Percentiles rank a stretch among this genome's conserved stretches.
Conservation (phyloP, 352 stramenopile species). For the Phytophthora macrochlamydospora region DNA sequence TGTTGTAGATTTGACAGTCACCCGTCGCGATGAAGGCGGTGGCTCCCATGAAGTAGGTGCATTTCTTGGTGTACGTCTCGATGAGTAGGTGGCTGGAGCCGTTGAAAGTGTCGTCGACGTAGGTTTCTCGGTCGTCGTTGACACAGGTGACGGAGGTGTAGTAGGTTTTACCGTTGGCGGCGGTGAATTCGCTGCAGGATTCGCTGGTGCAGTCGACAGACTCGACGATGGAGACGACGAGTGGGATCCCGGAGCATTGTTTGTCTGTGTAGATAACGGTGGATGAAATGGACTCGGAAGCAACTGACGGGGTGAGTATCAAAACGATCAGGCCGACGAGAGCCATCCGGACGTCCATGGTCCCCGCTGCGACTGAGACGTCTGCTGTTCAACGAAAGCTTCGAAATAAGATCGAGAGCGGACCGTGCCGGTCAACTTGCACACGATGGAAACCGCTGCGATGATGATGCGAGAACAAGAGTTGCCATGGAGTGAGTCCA, state of each 20-base stretch:
- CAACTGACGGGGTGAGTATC: neutral
- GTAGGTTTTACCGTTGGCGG: slow-evolving; percentile 6
- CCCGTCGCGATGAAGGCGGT: slow-evolving; percentile 16
- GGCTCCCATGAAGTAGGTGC: slow-evolving; percentile 12
- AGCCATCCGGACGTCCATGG: neutral
- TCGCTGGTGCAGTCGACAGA: slow-evolving; percentile 15
- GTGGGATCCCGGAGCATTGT: slow-evolving; percentile 23
- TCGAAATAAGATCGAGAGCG: slow-evolving; percentile 19
- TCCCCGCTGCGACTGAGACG: slow-evolving; percentile 5
- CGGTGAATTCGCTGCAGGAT: slow-evolving; percentile 16
- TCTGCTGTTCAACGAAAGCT: slow-evolving; percentile 17
- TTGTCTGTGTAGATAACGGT: slow-evolving; percentile 16
- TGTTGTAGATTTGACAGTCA: slow-evolving; percentile 20
- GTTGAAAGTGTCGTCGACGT: slow-evolving; percentile 13
- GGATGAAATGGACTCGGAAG: slow-evolving; percentile 8
- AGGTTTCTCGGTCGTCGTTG: slow-evolving; percentile 12
- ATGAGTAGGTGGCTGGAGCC: slow-evolving; percentile 21
- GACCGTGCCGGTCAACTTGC: neutral
- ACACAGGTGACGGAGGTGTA: slow-evolving; percentile 17
- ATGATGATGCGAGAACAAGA: neutral
- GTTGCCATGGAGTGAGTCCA: neutral
- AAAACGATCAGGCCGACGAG: slow-evolving; percentile 12
- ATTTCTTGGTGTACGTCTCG: slow-evolving; percentile 22
- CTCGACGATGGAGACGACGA: slow-evolving; percentile 17
- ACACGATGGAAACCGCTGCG: neutral